Evolutionary conservation across 345 rosid genomes (phyloP), one percentile per base, ranked within the genome.

Genomic region (Eucalyptus regnans): DNA sequence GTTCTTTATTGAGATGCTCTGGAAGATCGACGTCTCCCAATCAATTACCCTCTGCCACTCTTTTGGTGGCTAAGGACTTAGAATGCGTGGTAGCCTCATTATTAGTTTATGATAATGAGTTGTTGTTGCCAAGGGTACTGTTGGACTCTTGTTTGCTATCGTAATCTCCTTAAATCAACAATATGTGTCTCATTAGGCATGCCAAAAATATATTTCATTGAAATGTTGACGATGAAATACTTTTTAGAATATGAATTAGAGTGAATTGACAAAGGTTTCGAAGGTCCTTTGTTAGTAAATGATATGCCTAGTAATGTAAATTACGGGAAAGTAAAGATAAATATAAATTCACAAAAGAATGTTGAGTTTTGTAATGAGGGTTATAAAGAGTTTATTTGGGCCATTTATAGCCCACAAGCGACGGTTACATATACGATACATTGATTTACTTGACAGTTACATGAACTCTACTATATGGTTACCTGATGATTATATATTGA

Each of bases 151-250:
- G 33, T 68, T 33, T 68, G 12, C 20, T 5, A 16, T 33, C 0
- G 23, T 33, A 68, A 3, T 68, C 23, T 68, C 12, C 5, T 16
- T 4, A 4, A 68, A 68, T 68, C 23, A 8, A 68, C 12, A 16
- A 0, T 31, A 17, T 4, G 2, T n/a, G 20, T 66, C 37, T 14
- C 18, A 3, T 3, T 20, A 52, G 58, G 5, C 0, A 0, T 52
- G 58, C 2, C 25, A 52, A 52, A 52, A 20, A 52, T 20, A 52
- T 0, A 20, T 31, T 16, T 16, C 23, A 16, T 18, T 9, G 3
- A 66, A 66, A n/a, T 33, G 0, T 33, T 7, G 1, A 68, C 1
- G 11, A 5, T 15, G 43, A 33, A 31, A 15, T 17, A 31, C 23
- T 23, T 68, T 68, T 66, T 7, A 66, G 20, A 15, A n/a, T 66